A percentile compares a stretch with the other conserved stretches of the same genome.
These are phyloP conservation scores for Cladosporium sp. DNA, from an alignment of 2,329 filamentous ascomycete genomes.

Conservation along the genomic window DNA sequence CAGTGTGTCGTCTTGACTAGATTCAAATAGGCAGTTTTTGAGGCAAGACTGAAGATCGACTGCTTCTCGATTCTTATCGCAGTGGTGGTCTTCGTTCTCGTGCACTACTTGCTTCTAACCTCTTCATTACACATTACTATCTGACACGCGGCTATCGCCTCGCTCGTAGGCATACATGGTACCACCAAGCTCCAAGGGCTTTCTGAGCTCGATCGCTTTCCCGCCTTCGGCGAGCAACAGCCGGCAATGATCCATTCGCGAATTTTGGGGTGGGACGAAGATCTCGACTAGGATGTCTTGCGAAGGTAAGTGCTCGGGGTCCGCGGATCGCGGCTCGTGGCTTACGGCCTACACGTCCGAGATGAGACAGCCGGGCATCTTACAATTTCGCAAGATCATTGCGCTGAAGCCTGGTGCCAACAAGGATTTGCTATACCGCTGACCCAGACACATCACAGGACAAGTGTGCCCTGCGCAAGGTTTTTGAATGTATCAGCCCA, in stretches of 20 bases:
- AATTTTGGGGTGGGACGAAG: background rate
- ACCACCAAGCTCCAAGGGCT: background rate
- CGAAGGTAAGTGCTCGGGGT: background rate
- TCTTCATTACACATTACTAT: constrained; percentile 3
- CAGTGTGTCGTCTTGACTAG: background rate
- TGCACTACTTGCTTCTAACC: background rate
- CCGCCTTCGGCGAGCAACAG: background rate
- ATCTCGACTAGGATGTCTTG: background rate
- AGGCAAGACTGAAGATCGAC: background rate
- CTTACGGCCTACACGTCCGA: background rate
- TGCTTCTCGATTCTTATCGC: background rate
- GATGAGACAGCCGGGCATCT: background rate
- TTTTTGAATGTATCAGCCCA: constrained; percentile 9
- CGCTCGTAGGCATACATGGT: background rate
- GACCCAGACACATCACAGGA: background rate
- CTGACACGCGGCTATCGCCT: background rate
- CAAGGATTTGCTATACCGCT: background rate
- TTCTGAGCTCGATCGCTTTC: background rate
- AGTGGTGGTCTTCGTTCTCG: background rate
- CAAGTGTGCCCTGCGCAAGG: constrained; percentile 2
- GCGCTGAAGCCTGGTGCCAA: background rate
- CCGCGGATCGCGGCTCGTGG: background rate
- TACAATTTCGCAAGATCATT: too few relatives aligned
- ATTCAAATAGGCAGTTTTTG: background rate
- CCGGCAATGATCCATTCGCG: background rate